These are phyloP conservation scores for Cercospora brassicicola DNA, from an alignment of 2,329 filamentous ascomycete genomes.

Conservation along the genomic window DNA sequence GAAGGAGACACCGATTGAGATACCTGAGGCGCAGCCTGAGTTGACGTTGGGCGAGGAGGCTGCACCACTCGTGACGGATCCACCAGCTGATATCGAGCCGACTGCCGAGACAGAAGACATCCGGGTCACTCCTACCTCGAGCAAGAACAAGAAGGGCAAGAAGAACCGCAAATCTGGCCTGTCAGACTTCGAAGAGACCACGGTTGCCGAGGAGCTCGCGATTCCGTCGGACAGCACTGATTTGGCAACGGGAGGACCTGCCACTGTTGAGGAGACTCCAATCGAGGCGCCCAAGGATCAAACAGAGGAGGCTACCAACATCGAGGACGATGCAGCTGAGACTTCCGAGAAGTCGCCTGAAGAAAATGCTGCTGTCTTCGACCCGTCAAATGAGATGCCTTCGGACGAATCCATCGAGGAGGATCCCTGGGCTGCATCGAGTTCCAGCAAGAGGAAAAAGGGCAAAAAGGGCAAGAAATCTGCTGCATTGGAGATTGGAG, in stretches of 20 bases:
- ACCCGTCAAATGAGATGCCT: neutral
- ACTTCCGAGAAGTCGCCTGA: neutral
- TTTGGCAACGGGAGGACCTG: too few relatives aligned
- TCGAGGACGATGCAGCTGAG: neutral
- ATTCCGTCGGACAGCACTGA: too few relatives aligned
- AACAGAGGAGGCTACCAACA: neutral
- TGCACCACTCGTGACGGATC: neutral
- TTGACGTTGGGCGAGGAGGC: neutral
- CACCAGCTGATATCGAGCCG: neutral
- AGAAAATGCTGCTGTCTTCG: neutral
- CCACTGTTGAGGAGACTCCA: neutral
- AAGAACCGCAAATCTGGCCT: neutral
- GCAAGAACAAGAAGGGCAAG: constrained; percentile 34
- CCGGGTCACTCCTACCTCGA: constrained; percentile 30
- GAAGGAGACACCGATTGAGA: neutral
- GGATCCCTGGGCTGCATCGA: neutral
- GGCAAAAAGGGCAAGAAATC: neutral
- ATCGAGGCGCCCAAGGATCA: neutral
- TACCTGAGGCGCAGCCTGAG: neutral
- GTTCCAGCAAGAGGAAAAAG: neutral
- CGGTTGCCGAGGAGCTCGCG: too few relatives aligned
- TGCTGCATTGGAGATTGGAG: neutral
- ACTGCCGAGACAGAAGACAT: constrained; percentile 22
- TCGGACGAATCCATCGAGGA: neutral
- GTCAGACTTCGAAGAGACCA: neutral